Base-by-base conservation (phyloP, 1,139 yeast species). In the Blastobotrys serpentis region DNA sequence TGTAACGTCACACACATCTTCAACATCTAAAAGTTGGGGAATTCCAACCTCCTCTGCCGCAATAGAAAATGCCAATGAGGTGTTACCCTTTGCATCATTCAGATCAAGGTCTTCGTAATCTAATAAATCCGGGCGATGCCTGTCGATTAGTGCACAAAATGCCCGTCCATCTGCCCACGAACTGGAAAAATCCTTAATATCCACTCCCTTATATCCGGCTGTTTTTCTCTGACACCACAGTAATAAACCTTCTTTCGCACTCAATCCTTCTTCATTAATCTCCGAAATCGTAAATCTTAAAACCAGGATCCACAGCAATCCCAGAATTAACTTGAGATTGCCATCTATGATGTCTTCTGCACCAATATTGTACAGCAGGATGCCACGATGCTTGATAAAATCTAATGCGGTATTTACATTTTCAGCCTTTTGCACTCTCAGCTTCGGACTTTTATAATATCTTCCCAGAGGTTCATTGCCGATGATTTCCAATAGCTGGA, bases 301-400 rank as follows among this genome's bases (percentile, higher is more conserved):
- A 57, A 80, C 79, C 43, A 82, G 63, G 34, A 79, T 73, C 90
- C 90, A 84, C 8, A 83, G 64, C 41, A 84, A 68, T 1, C 88
- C 88, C 54, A 83, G 65, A n/a, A 79, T 77, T 42, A 82, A 66
- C 60, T 84, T 84, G 46, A 73, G 64, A 59, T 83, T 79, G 1
- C 86, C 85, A 44, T 81, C 86, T 19, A 77, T 73, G 18, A 84
- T 75, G 63, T 82, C 84, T 47, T 81, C 86, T n/a, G 87, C 80
- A 21, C 85, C 82, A 43, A 84, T 79, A 56, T 78, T 77, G 56
- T 76, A 72, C 30, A 79, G 69, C 53, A 78, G 79, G 39, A 84
- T 69, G 18, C 79, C 74, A 26, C 78, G 71, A 40, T 77, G 72
- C 49, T 76, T 73, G 50, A 82, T 70, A 59, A 76, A 82, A 49